Conservation (phyloP, 2,329 filamentous ascomycete genomes). For the Trichoderma brevicompactum region DNA sequence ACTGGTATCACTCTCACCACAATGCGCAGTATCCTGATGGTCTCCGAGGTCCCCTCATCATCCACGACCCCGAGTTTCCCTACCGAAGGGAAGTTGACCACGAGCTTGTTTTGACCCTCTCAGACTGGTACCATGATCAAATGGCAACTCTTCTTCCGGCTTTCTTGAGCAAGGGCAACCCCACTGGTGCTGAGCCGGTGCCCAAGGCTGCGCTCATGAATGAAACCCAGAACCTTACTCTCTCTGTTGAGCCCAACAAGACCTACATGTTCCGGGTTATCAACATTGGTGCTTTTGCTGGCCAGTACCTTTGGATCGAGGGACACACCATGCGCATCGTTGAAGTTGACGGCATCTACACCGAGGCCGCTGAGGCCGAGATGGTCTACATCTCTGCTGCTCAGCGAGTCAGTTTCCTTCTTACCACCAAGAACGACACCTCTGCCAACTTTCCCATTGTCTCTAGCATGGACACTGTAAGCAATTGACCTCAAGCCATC, state of each 20-base stretch:
- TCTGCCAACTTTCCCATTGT: conserved; percentile 69
- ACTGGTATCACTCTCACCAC: conserved; percentile 78
- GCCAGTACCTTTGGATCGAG: conserved; percentile 69
- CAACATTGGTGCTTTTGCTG: conserved; percentile 74
- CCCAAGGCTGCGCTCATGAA: conserved; percentile 73
- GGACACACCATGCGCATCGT: conserved; percentile 70
- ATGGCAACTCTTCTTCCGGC: conserved; percentile 51
- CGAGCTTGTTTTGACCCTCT: conserved; percentile 66
- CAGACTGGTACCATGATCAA: conserved; percentile 72
- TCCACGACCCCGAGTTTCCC: conserved; percentile 66
- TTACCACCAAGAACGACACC: conserved; percentile 67
- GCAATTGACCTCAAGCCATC: conserved; percentile 27
- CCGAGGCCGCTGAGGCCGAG: conserved; percentile 60
- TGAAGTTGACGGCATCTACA: conserved; percentile 75
- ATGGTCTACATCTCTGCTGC: conserved; percentile 70
- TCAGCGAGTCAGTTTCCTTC: conserved; percentile 66
- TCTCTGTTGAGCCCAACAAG: conserved; percentile 66
- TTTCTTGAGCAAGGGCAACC: conserved; percentile 60
- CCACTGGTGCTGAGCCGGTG: conserved; percentile 65
- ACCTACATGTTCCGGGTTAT: conserved; percentile 75
- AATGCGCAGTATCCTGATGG: conserved; percentile 73
- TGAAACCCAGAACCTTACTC: conserved; percentile 64
- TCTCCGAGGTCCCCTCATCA: conserved; percentile 64
- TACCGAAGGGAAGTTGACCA: conserved; percentile 63
- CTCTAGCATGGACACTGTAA: conserved; percentile 69